Conservation (phyloP, 306 rosid genomes). For the Cucurbita moschata region DNA sequence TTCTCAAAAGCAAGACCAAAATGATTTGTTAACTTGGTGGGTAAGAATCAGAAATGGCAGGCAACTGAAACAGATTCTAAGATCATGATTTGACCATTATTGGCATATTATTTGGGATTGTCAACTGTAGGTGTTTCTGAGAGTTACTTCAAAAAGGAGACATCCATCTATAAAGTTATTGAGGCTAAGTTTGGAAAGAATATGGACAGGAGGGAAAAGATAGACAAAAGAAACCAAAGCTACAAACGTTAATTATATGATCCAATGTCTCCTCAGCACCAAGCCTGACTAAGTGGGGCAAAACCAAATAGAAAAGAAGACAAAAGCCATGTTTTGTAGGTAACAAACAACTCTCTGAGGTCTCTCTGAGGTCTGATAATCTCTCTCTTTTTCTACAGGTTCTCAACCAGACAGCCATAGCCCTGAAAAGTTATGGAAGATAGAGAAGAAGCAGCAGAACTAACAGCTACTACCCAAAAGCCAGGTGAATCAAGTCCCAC, state of each 20-base stretch:
- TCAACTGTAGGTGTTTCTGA: background rate
- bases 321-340: background rate
- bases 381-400: too few relatives aligned
- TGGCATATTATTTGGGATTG: background rate
- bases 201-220: background rate
- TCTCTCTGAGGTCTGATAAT: background rate
- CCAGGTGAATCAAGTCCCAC: background rate
- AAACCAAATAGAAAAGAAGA: background rate
- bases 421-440: background rate
- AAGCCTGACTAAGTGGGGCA: conserved; percentile 34
- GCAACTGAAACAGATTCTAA: background rate
- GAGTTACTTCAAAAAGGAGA: background rate
- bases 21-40: too few relatives aligned
- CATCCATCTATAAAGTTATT: background rate
- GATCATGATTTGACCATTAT: conserved; percentile 4
- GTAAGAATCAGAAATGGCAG: background rate
- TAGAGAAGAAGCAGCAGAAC: background rate
- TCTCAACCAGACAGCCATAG: too few relatives aligned
- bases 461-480: background rate
- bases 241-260: conserved; percentile 48
- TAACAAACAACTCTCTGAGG: background rate
- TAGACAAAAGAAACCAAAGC: conserved; percentile 9
- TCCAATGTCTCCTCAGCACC: conserved; percentile 48
- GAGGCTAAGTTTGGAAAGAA: background rate
- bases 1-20: background rate